Base-by-base conservation (phyloP, 2,329 filamentous ascomycete genomes). In the Colletotrichum somersetense region DNA sequence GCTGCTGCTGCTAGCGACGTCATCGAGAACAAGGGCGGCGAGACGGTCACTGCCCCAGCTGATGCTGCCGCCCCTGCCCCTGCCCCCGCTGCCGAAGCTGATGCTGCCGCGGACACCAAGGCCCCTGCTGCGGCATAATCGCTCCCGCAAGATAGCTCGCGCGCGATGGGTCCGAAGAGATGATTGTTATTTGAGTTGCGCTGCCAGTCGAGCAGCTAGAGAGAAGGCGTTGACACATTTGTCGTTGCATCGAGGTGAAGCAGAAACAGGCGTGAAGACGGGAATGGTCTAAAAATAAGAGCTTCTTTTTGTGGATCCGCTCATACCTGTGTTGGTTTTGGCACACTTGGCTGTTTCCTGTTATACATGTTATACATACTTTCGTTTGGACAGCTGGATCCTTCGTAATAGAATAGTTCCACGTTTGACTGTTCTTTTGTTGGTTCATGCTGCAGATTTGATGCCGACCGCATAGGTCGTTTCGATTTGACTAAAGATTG, bases 11-110 rank as follows among this genome's bases (percentile, higher is more conserved):
- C 80, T 52, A 76, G 76, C 66, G 78, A 78, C 30, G 76, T 75
- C 53, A 82, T 85, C 50, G 78, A 83, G 78, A 85, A 83, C 77
- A 80, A 80, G 77, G 80, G 81, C 66, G 81, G 80, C 35, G 78
- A 81, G 72, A 81, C 80, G 11, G 80, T 81, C 75, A 79, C 77
- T 46, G 78, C 80, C 38, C 75, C 72, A 7, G 76, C 75, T 64
- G 77, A 78, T 58, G 77, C 63, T 50, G 57, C 73, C 20, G 80
- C 77, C 23, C 77, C 78, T 52, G 80, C 80, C 4, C 78, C 79
- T 11, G 80, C 76, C 33, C 81, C 79, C 53, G 58, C 69, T 38
- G 80, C 81, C 68, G 42, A 79, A 52, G 80, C 81, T 70, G 80
- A 77, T 46, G 81, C 79, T 55, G 80, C 78, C 65, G 68, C 68